Evolutionary conservation across 352 stramenopile genomes (phyloP), one percentile per base, ranked within the genome.

Genomic region (Phytophthora kernoviae): DNA sequence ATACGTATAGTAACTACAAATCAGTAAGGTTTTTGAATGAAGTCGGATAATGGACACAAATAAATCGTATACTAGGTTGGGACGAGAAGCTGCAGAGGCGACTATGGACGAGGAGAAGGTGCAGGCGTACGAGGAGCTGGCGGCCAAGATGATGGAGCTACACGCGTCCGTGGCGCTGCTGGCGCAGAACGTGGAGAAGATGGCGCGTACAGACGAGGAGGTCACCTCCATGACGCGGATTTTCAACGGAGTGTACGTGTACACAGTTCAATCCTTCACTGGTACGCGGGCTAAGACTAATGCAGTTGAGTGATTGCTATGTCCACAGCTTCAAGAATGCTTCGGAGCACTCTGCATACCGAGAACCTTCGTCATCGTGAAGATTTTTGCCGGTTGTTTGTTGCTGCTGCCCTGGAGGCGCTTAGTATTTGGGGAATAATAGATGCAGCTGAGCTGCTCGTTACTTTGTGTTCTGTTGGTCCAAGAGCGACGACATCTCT

Each of bases 101-200:
- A n/a, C n/a, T 8, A 91, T 92, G 83, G 79, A 90, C 68, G 72
- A 88, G 46, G 78, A 92, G 43, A 92, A 92, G 58, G 68, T 73
- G 37, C 71, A 68, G 41, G 77, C 75, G 62, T 92, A 92, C 65
- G 75, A 68, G 27, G 78, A 89, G 33, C 56, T 92, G 42, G 81
- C 83, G 46, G 72, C 68, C 43, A 77, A 83, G 67, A 85, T 92
- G 77, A 85, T 79, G 51, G 83, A 92, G 75, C 73, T 92, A 52
- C 80, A 92, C 57, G 81, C 75, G 57, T 88, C 79, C 0, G 70
- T 92, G 39, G 75, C 80, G 62, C 79, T 87, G 49, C 71, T 92
- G 46, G 49, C 79, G 40, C 77, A 83, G 42, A 92, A 92, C 54
- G 69, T 92, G 45, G 79, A 90, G 61, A 89, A 87, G 62, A 87